These are phyloP conservation scores for Tetradesmus obliquus DNA, from an alignment of 139 green algal species.

Conservation along the genomic window DNA sequence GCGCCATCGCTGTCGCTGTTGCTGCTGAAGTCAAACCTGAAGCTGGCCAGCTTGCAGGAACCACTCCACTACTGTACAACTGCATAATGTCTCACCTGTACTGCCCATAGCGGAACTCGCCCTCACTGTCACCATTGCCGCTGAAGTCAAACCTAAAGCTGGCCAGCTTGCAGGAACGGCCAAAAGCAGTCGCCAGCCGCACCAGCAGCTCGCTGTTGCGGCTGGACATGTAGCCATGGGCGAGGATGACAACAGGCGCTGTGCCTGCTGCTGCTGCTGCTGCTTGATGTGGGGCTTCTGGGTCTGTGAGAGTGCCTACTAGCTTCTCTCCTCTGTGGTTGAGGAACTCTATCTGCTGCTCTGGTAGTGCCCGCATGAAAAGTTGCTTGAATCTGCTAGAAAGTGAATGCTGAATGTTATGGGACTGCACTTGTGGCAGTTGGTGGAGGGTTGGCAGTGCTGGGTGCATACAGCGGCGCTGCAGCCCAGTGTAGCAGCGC, in stretches of 20 bases:
- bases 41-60: neutral
- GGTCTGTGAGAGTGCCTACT: conserved; percentile 15
- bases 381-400: neutral
- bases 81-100: conserved; percentile 27
- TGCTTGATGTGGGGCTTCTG: neutral
- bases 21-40: neutral
- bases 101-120: conserved; percentile 36
- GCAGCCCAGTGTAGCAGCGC: neutral
- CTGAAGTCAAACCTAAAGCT: conserved; percentile 46
- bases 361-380: neutral
- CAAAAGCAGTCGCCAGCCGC: conserved; percentile 27
- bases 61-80: neutral
- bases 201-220: conserved; percentile 46
- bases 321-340: conserved; percentile 34
- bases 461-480: neutral
- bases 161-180: conserved; percentile 5
- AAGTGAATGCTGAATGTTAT: neutral
- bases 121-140: conserved; percentile 35
- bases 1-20: too few relatives aligned
- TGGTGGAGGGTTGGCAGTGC: neutral
- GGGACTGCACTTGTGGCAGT: neutral
- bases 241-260: conserved; percentile 19
- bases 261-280: neutral
- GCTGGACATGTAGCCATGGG: conserved; percentile 44
- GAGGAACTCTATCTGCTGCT: conserved; percentile 15